Conservation (phyloP, 345 rosid species). For the Isatis tinctoria region DNA sequence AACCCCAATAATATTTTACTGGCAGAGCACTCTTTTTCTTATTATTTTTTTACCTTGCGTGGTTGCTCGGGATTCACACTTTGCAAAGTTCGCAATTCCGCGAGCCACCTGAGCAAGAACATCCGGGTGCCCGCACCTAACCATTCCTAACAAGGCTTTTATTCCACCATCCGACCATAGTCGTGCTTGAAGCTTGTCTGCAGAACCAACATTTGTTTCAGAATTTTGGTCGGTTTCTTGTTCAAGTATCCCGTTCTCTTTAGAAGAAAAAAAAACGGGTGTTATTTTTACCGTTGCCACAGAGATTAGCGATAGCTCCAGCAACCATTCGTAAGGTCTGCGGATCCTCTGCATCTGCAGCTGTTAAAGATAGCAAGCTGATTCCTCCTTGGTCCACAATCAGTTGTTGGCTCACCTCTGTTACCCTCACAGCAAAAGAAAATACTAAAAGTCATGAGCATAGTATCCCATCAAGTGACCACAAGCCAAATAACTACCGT, state of each 20-base stretch:
- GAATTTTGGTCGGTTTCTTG: not conserved
- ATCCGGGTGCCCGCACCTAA: constrained; percentile 88
- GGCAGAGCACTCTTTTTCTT: not conserved
- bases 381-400: constrained; percentile 95
- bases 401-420: constrained; percentile 94
- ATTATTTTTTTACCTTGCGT: constrained; percentile 54
- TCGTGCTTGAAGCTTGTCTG: constrained; percentile 86
- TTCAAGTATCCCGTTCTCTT: not conserved
- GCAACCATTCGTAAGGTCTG: constrained; percentile 97
- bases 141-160: constrained; percentile 94
- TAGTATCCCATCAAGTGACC: not conserved
- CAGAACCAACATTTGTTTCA: not conserved
- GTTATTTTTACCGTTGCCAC: constrained; percentile 78
- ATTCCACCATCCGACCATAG: constrained; percentile 95
- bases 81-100: constrained; percentile 97
- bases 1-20: not conserved
- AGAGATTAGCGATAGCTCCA: constrained; percentile 96
- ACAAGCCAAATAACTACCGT: not conserved
- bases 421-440: constrained; percentile 19
- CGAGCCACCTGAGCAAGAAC: constrained; percentile 99
- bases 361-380: constrained; percentile 68
- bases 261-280: not conserved
- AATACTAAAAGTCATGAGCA: constrained; percentile 7
- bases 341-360: constrained; percentile 87
- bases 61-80: constrained; percentile 91